phyloP scores from a whole-genome alignment of 2,329 filamentous ascomycete genomes.

The Lecanicillium sp. region DNA sequence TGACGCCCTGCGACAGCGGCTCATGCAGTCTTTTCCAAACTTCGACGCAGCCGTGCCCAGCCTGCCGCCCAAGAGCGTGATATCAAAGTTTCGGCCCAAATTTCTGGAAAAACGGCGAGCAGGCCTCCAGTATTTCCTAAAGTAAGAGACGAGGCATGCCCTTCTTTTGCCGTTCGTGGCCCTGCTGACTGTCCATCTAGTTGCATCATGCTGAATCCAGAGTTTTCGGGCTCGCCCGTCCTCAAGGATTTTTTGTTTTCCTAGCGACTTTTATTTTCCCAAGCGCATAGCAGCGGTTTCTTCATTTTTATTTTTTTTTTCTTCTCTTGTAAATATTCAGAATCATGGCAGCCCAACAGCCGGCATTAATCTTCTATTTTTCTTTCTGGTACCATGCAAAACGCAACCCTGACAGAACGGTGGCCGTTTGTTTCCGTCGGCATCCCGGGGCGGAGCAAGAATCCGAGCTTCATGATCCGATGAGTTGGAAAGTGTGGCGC shows the following conservation, averaged over 20 bases:
- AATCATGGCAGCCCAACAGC: background rate
- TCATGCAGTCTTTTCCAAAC: slow-evolving; percentile 75
- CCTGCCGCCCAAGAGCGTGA: slow-evolving; percentile 83
- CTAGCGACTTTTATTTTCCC: slow-evolving; percentile 8
- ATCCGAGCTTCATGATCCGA: too few species aligned
- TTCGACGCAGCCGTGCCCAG: slow-evolving; percentile 82
- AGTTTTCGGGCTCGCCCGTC: slow-evolving; percentile 21
- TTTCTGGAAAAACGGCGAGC: slow-evolving; percentile 81
- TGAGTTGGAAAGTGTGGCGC: too few species aligned
- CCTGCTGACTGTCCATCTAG: slow-evolving; percentile 16
- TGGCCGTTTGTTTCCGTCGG: too few species aligned
- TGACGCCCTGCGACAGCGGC: slow-evolving; percentile 67
- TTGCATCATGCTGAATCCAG: slow-evolving; percentile 18
- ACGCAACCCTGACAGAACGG: too few species aligned
- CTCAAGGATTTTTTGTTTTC: slow-evolving; percentile 21
- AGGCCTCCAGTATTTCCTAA: slow-evolving; percentile 87
- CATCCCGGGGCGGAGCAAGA: too few species aligned
- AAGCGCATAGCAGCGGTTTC: background rate
- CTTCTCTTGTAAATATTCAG: background rate
- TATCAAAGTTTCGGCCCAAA: slow-evolving; percentile 75
- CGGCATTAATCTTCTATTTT: too few species aligned
- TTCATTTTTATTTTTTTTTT: background rate
- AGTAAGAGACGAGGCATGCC: slow-evolving; percentile 58
- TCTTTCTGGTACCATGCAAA: too few species aligned
- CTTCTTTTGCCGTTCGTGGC: background rate